Percentiles rank a stretch among this genome's conserved stretches.
These are phyloP conservation scores for Leptodermis oblonga DNA, from an alignment of 257 asterid species.

Conservation along the genomic window DNA sequence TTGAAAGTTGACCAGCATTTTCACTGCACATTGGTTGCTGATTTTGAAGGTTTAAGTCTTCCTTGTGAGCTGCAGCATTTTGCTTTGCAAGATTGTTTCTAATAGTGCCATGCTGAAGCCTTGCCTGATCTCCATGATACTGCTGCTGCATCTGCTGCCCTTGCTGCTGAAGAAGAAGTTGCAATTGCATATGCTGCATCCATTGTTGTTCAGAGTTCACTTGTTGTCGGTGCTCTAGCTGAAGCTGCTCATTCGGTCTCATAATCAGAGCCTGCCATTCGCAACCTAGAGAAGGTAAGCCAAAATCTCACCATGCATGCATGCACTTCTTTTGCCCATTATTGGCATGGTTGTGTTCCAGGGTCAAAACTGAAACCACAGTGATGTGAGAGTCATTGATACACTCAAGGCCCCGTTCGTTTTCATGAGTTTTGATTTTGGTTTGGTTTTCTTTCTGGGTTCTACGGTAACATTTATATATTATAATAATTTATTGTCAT, in stretches of 20 bases:
- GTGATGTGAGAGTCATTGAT: background rate
- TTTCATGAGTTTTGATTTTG: too few relatives aligned
- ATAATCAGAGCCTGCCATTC: constrained; percentile 5
- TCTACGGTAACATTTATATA: too few relatives aligned
- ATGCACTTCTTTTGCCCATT: background rate
- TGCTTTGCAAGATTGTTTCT: constrained; percentile 8
- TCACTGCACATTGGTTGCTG: constrained; percentile 9
- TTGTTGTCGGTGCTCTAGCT: constrained; percentile 10
- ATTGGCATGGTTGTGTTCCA: background rate
- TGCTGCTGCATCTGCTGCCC: constrained; percentile 17
- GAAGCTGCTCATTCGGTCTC: constrained; percentile 18
- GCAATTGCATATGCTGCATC: constrained; percentile 23
- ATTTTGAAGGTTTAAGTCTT: constrained; percentile 1
- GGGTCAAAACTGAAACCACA: background rate
- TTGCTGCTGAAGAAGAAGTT: constrained; percentile 20
- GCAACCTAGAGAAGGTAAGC: background rate
- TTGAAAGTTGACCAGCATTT: constrained; percentile 8
- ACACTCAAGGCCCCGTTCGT: too few relatives aligned
- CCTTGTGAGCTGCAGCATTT: constrained; percentile 19
- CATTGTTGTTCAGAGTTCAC: constrained; percentile 17
- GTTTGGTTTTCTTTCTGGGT: too few relatives aligned
- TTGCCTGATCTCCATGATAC: constrained; percentile 17
- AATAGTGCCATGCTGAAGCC: constrained; percentile 10
- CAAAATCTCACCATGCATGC: background rate
- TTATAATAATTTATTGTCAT: too few relatives aligned